Evolutionary conservation across 2,329 filamentous ascomycete genomes (phyloP), one percentile per base, ranked within the genome.

Genomic region (Colletotrichum euphorbiae): DNA sequence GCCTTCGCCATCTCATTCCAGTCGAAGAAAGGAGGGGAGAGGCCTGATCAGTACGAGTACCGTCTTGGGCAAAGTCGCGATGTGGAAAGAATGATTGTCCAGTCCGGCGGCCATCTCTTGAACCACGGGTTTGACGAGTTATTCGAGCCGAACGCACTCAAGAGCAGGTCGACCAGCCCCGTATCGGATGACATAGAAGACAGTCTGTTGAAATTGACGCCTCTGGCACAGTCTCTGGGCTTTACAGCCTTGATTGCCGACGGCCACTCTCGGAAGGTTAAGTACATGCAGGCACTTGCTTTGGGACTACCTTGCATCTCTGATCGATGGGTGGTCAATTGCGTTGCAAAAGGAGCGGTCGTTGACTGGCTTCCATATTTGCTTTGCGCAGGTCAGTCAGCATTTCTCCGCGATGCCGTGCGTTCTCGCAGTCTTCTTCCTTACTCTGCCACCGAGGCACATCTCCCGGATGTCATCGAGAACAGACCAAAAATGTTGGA

Each of bases 281-380:
- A 98, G 77, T 98, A 96, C 77, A 92, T 98, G 85, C 94, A 98
- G 80, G 96, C 96, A 0, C 86, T 99, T 2, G 94, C 96, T 0
- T 86, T 99, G 0, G 93, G 93, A 1, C 80, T 99, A 0, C 96
- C 96, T 0, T 97, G 94, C 74, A 83, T 99, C 2, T 91, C 93
- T 6, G 87, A 89, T 6, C 90, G 90, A 62, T 99, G 96, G 95
- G 82, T 97, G 54, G 84, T 87, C 28, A 87, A 91, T 56, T 97
- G 93, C 70, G 78, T 95, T 3, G 78, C 83, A 1, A 87, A 87
- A 36, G 82, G 84, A 6, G 76, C 80, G 7, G 79, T 95, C 0
- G 79, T 97, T 0, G 87, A 92, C 58, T 98, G 94, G 92, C 82
- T 86, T 7, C 87, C 90, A 1, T 98, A 97, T 74, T 85, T 98